These are phyloP conservation scores for Xylaria multiplex DNA, from an alignment of 2,329 filamentous ascomycete genomes.

Conservation along the genomic window DNA sequence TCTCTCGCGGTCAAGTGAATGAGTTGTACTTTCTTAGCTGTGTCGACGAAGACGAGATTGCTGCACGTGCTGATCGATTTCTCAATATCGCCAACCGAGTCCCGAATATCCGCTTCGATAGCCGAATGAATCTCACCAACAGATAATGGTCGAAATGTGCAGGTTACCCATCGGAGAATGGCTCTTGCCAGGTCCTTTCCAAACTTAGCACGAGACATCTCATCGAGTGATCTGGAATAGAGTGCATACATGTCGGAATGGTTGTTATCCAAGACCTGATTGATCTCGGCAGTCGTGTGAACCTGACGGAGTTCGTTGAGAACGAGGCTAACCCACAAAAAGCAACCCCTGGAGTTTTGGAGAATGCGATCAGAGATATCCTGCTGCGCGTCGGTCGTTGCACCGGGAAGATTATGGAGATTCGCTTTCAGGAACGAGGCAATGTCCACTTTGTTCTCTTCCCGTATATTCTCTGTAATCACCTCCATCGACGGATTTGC, in stretches of 20 bases:
- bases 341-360: slow-evolving; percentile 44
- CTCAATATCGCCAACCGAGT: slow-evolving; percentile 43
- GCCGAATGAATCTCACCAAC: slow-evolving; percentile 42
- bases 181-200: slow-evolving; percentile 44
- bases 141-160: slow-evolving; percentile 43
- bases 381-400: slow-evolving; percentile 28
- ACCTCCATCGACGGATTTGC: slow-evolving; percentile 31
- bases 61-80: slow-evolving; percentile 44
- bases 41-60: slow-evolving; percentile 46
- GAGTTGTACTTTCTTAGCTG: slow-evolving; percentile 41
- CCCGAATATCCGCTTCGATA: slow-evolving; percentile 45
- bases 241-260: slow-evolving; percentile 47
- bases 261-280: slow-evolving; percentile 41
- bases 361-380: slow-evolving; percentile 41
- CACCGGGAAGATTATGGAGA: slow-evolving; percentile 39
- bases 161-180: slow-evolving; percentile 45
- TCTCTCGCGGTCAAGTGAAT: slow-evolving; percentile 47
- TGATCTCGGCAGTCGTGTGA: slow-evolving; percentile 41
- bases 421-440: slow-evolving; percentile 40
- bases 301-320: slow-evolving; percentile 44
- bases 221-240: slow-evolving; percentile 44
- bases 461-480: slow-evolving; percentile 37
- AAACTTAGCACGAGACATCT: slow-evolving; percentile 41
- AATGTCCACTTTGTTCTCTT: slow-evolving; percentile 44
- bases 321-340: slow-evolving; percentile 48